Base-by-base conservation (phyloP, 2,329 filamentous ascomycete species). In the Tolypocladium cylindrosporum region DNA sequence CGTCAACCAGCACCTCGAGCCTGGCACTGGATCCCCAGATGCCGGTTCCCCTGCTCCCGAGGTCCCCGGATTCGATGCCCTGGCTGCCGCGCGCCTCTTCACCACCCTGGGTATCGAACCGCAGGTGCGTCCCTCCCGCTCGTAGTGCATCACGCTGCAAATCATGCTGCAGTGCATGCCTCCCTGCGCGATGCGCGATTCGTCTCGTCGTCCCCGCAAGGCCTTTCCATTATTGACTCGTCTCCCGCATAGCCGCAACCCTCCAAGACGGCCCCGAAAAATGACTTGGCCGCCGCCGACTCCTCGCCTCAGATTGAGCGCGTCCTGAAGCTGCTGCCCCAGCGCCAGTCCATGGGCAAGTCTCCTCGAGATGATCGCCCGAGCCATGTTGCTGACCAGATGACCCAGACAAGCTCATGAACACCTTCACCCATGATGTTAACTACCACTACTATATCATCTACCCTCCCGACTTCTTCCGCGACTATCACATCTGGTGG, bases 381-480 rank as follows among this genome's bases (percentile, higher is more conserved):
- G 24, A 10, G 45, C 11, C 36, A 9, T 52, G 34, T 39, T 34
- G 41, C 55, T 62, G n/a, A 55, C 48, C 43, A 48, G n/a, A 31
- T 14, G 36, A 13, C n/a, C 13, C 57, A 71, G 68, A 71, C 55
- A 57, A 61, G 2, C 60, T 71, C 2, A 62, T 71, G 4, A 62
- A 66, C 31, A 64, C 62, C 37, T 71, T 71, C 52, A 60, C 69
- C 55, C 59, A 61, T 37, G 66, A 67, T 36, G 64, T 70, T 55
- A 71, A 71, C 54, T 68, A 64, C 24, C 68, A 71, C 57, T 71
- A 71, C 59, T 69, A 70, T 62, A 66, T 71, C 57, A 64, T 71
- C 54, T 68, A 70, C 53, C 64, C 66, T n/a, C 62, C 66, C 10
- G 57, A 61, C 9, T 71, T 71, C 51, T 52, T 67, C 21, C 59